Conservation (phyloP, 306 rosid genomes). For the Heteromeles arbutifolia region DNA sequence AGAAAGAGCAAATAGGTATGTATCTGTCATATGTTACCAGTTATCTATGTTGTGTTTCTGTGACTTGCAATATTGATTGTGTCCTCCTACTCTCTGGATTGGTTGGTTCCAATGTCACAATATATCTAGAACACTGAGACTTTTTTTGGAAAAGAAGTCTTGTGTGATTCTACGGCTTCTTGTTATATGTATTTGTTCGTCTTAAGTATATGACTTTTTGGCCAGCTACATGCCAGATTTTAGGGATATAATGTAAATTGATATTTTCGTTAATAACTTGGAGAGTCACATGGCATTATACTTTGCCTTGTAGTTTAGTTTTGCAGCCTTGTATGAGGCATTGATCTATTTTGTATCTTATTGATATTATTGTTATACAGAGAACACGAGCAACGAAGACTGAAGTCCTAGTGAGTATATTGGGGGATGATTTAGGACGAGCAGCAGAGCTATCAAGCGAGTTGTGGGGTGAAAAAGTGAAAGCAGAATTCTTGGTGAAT, state of each 20-base stretch:
- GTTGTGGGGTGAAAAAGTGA: conserved; percentile 60
- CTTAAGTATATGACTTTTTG: neutral
- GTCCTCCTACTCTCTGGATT: neutral
- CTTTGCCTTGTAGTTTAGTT: neutral
- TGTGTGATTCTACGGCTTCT: neutral
- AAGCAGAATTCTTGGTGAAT: conserved; percentile 56
- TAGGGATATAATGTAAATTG: neutral
- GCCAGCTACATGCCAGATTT: neutral
- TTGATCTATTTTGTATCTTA: neutral
- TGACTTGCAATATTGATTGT: neutral
- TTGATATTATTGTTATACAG: conserved; percentile 28
- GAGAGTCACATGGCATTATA: neutral
- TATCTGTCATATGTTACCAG: neutral
- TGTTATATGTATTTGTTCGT: neutral
- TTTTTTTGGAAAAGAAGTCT: neutral
- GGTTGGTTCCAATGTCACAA: neutral
- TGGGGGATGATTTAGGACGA: conserved; percentile 54
- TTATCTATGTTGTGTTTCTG: neutral
- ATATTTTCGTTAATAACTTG: neutral
- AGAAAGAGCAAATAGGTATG: neutral
- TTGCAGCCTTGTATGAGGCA: neutral
- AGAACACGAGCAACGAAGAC: conserved; percentile 71
- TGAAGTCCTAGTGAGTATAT: conserved; percentile 68
- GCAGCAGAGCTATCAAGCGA: conserved; percentile 74
- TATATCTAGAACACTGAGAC: neutral